Base-by-base conservation (phyloP, 805 yeast species). In the Spathaspora passalidarum region DNA sequence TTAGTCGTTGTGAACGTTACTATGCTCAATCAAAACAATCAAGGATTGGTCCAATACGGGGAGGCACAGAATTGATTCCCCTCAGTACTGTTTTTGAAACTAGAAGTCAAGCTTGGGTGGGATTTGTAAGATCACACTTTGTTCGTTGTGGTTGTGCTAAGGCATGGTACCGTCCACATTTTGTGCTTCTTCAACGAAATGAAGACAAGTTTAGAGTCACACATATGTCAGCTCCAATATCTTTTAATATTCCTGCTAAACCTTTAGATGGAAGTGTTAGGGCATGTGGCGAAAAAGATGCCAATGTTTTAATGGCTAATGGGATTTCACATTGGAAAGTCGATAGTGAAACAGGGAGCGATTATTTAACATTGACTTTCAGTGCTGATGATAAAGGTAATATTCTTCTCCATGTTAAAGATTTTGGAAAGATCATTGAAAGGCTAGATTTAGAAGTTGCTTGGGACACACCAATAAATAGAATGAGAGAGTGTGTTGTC, bases 101-200 rank as follows among this genome's bases (percentile, higher is more conserved):
- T 34, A 20, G 25, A 6, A 39, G 18, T 6, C 69, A 68, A 45
- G 54, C 66, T 5, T 69, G 71, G 72, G 44, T 67, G 3, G 73
- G 73, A 2, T 62, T 70, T 42, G 69, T 74, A 3, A 50, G 76
- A 34, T 71, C 74, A 2, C 74, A 70, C 45, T 46, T 70, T 13
- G 44, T 49, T 17, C 44, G 46, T 2, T 70, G 76, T 55, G 75
- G 75, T 1, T 70, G 76, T 54, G 72, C 73, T 14, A 42, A 45
- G 13, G 54, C 56, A 19, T 59, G 67, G 56, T 70, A 70, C 49
- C 54, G 75, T 36, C 75, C 75, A n/a, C 68, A 69, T 49, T 43
- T 71, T 40, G 72, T 65, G 6, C 57, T 69, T 5, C 44, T 65
- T 1, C 51, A 54, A 6, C 57, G 50, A 44, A 52, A 46, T 22